Base-by-base conservation (phyloP, 2,329 filamentous ascomycete genomes). In the Allantophomopsis cytisporea region DNA sequence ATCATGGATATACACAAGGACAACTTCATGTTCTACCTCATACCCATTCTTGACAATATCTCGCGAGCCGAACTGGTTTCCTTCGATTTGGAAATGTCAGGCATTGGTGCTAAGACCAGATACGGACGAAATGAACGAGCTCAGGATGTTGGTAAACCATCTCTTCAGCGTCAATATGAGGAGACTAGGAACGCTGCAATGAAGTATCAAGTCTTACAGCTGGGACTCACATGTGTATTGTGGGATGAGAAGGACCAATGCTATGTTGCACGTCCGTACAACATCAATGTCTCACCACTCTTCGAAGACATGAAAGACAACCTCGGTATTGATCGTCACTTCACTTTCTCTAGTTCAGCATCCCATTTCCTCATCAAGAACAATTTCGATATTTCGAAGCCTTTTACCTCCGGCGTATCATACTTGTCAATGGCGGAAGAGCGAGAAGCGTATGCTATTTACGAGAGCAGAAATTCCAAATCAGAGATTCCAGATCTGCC, bases 61-160 rank as follows among this genome's bases (percentile, higher is more conserved):
- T 66, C 71, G 18, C 62, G 69, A 40, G 69, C 74, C 28, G 64
- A 67, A 43, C 81, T 80, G 48, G 69, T 83, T 11, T 63, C 76
- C 3, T 63, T 83, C 42, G 78, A 83, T 50, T 62, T 81, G 11
- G 78, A 83, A 54, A 68, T 82, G 35, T 80, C 76, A 12, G 78
- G 78, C 2, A 76, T 83, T 2, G 55, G 55, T 11, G 64, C 64
- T 17, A 57, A 60, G 35, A 48, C 50, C 12, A 52, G 50, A 41
- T 47, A 50, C 41, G 44, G 43, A 13, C 21, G 44, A 2, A 31
- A 23, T 31, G 52, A 47, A 37, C 55, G 54, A 31, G 51, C 46
- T 23, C 47, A 53, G 11, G 55, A 60, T 21, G 49, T 52, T 31
- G 60, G 62, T 30, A 65, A 64, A 41, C 65, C 65, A 23, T 67